These are phyloP conservation scores for Collybia nuda DNA, from an alignment of 768 basidiomycete species.

Conservation along the genomic window DNA sequence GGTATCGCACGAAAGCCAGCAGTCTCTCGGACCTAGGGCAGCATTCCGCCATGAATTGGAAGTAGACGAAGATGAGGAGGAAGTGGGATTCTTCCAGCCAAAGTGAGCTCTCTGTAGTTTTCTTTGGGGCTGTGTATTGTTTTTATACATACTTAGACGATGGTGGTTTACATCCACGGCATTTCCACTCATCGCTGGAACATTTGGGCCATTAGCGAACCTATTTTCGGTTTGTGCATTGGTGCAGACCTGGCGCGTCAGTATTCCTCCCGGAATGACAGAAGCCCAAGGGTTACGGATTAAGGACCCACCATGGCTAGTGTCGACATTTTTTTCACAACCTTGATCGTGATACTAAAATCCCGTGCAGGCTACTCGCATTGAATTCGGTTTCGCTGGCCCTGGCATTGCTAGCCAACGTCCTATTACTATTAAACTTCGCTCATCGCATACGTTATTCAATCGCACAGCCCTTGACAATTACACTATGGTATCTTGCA, in stretches of 20 bases:
- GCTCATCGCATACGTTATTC: constrained; percentile 32
- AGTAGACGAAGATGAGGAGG: constrained; percentile 28
- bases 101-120: constrained; percentile 11
- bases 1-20: not conserved
- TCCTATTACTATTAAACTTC: constrained; percentile 36
- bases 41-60: constrained; percentile 24
- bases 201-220: constrained; percentile 39
- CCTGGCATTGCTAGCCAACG: constrained; percentile 31
- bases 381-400: constrained; percentile 31
- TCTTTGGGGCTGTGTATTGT: no score
- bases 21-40: not conserved
- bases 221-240: constrained; percentile 37
- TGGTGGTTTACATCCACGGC: constrained; percentile 43
- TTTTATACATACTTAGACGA: constrained; percentile 20
- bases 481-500: constrained; percentile 38
- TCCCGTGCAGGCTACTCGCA: constrained; percentile 25
- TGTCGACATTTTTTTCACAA: not conserved
- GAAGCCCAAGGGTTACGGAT: constrained; percentile 15
- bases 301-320: constrained; percentile 34
- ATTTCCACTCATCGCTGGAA: constrained; percentile 40
- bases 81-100: constrained; percentile 20
- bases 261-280: constrained; percentile 3
- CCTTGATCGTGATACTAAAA: not conserved
- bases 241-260: constrained; percentile 33
- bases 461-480: constrained; percentile 35